Conservation (phyloP, 2,329 filamentous ascomycete genomes). For the Fusarium sp. region DNA sequence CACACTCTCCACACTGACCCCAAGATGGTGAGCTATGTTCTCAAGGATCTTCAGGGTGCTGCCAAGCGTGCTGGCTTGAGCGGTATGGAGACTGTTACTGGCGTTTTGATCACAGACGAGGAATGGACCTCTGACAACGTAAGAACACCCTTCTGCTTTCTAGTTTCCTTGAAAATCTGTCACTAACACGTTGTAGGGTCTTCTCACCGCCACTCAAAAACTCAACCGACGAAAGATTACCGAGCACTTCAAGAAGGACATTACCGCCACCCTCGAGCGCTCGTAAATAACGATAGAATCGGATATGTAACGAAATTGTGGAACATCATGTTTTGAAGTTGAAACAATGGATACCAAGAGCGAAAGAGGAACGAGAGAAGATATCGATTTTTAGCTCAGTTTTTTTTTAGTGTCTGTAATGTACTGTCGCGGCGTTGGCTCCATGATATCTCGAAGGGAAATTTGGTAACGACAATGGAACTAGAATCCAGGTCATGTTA, state of each 20-base stretch:
- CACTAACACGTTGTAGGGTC: constrained; percentile 57
- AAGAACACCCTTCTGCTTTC: constrained; percentile 57
- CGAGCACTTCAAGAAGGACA: constrained; percentile 64
- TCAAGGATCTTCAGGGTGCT: constrained; percentile 75
- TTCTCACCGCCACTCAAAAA: constrained; percentile 73
- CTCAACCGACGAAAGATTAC: constrained; percentile 66
- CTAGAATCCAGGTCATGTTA: constrained; percentile 20
- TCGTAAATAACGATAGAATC: constrained; percentile 28
- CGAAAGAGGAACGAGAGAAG: constrained; percentile 10
- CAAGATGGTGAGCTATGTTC: constrained; percentile 70
- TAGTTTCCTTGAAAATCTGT: background rate
- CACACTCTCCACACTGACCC: constrained; percentile 75
- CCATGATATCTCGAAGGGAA: constrained; percentile 41
- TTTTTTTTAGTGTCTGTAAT: constrained; percentile 43
- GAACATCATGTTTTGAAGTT: constrained; percentile 21
- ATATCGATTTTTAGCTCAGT: constrained; percentile 18
- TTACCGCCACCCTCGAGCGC: constrained; percentile 57
- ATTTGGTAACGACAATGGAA: constrained; percentile 32
- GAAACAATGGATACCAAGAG: constrained; percentile 44
- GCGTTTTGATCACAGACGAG: constrained; percentile 82
- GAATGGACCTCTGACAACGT: constrained; percentile 90
- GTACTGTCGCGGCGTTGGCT: constrained; percentile 47
- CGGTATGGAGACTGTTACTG: constrained; percentile 79
- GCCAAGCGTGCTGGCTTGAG: constrained; percentile 75
- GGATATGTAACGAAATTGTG: constrained; percentile 12